A percentile compares a stretch with the other conserved stretches of the same genome.
phyloP scores from a whole-genome alignment of 2,329 filamentous ascomycete genomes.

The Botrytis paeoniae region DNA sequence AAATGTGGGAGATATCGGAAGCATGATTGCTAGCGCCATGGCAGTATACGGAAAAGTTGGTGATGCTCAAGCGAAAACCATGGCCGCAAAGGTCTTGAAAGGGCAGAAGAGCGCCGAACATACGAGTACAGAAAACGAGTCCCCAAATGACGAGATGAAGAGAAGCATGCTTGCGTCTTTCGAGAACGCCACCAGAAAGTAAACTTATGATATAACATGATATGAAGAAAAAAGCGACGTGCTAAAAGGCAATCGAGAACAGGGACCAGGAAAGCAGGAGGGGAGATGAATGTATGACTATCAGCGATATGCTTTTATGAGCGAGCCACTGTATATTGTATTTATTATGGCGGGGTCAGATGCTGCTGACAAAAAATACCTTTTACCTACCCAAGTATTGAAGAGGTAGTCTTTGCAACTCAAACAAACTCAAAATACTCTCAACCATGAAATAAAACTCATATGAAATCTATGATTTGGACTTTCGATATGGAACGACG shows the following conservation, averaged over 20 bases:
- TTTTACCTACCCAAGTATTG: background rate
- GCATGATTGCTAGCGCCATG: slow-evolving; percentile 96
- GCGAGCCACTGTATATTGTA: slow-evolving; percentile 10
- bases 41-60: slow-evolving; percentile 93
- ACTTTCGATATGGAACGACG: background rate
- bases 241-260: background rate
- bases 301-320: slow-evolving; percentile 7
- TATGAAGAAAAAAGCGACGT: background rate
- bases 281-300: slow-evolving; percentile 18
- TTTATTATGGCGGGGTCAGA: slow-evolving; percentile 15
- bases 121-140: slow-evolving; percentile 31
- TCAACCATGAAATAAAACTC: background rate
- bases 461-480: background rate
- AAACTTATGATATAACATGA: slow-evolving; percentile 24
- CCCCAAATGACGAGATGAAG: slow-evolving; percentile 43
- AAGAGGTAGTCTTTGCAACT: slow-evolving; percentile 9
- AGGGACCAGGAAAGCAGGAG: slow-evolving; percentile 4
- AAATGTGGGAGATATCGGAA: slow-evolving; percentile 92
- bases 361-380: slow-evolving; percentile 13
- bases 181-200: slow-evolving; percentile 40
- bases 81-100: slow-evolving; percentile 53
- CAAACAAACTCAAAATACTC: slow-evolving; percentile 3
- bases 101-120: slow-evolving; percentile 38
- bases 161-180: slow-evolving; percentile 49
- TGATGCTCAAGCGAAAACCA: slow-evolving; percentile 68